Conservation (phyloP, 257 asterid species). For the Lantana camara region DNA sequence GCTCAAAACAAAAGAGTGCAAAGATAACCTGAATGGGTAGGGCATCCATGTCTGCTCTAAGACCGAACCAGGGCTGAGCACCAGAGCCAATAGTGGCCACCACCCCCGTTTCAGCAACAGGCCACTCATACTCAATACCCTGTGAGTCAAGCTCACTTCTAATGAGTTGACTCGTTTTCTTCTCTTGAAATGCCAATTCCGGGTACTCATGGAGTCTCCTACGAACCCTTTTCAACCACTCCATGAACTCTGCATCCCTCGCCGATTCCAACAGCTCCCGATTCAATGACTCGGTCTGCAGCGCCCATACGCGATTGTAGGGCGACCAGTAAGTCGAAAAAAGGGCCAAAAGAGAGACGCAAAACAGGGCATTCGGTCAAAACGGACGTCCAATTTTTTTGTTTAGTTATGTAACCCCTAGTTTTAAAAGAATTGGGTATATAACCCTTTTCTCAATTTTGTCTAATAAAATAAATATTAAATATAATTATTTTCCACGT, state of each 20-base stretch:
- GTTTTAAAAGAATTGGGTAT: too few relatives aligned
- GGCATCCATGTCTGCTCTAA: slow-evolving; percentile 97
- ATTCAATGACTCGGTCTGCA: slow-evolving; percentile 32
- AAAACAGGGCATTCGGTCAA: too few relatives aligned
- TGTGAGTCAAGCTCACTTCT: slow-evolving; percentile 71
- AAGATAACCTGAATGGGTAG: slow-evolving; percentile 76
- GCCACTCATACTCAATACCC: slow-evolving; percentile 73
- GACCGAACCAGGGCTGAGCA: slow-evolving; percentile 61
- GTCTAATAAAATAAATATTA: too few relatives aligned
- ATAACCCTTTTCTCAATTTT: too few relatives aligned
- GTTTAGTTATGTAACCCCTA: too few relatives aligned
- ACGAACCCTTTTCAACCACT: slow-evolving; percentile 71
- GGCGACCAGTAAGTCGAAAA: slow-evolving; percentile 24
- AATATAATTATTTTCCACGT: too few relatives aligned
- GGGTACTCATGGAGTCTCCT: slow-evolving; percentile 83
- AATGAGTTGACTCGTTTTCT: slow-evolving; percentile 67
- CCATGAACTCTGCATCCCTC: slow-evolving; percentile 48
- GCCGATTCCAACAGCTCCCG: slow-evolving; percentile 67
- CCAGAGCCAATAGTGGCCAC: slow-evolving; percentile 86
- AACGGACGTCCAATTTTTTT: too few relatives aligned
- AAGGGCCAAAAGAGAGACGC: slow-evolving; percentile 25
- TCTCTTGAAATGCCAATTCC: slow-evolving; percentile 75
- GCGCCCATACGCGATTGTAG: slow-evolving; percentile 27
- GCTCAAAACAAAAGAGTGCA: background rate
- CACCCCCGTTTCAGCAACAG: slow-evolving; percentile 76